Conservation (phyloP, 2,329 filamentous ascomycete species). For the Aureobasidium mangrovei region DNA sequence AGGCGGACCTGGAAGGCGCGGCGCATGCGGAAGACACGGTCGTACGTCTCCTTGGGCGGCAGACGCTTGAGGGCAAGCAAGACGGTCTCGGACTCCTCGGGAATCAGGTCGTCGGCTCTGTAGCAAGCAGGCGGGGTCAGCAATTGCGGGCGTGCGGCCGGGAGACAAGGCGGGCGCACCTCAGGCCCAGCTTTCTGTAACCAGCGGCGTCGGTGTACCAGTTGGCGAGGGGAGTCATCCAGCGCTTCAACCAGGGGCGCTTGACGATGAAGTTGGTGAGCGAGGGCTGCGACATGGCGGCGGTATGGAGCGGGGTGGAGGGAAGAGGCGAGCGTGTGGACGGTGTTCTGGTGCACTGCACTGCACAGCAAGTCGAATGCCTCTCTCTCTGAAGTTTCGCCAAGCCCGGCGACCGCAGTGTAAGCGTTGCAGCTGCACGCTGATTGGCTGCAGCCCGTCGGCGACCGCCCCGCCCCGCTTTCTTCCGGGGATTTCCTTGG, state of each 20-base stretch:
- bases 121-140: conserved; percentile 1
- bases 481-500: too few species aligned
- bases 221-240: conserved; percentile 71
- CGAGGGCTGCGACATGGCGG: conserved; percentile 59
- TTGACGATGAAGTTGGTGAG: conserved; percentile 69
- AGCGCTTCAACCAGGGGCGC: conserved; percentile 75
- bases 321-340: neutral
- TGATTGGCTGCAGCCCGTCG: too few species aligned
- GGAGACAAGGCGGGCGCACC: conserved; percentile 45
- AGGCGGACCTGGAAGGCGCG: conserved; percentile 73
- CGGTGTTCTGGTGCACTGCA: neutral
- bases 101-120: conserved; percentile 90
- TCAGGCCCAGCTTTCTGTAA: conserved; percentile 87
- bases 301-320: neutral
- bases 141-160: neutral
- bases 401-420: too few species aligned
- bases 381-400: neutral
- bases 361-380: neutral
- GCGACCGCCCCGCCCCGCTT: too few species aligned
- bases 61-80: conserved; percentile 86
- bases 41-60: conserved; percentile 81
- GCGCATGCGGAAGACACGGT: conserved; percentile 94
- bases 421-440: too few species aligned
- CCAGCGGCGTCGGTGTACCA: conserved; percentile 88
- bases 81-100: conserved; percentile 82